Base-by-base conservation (phyloP, 164 flowering plant species). In the Echeveria elegans region DNA sequence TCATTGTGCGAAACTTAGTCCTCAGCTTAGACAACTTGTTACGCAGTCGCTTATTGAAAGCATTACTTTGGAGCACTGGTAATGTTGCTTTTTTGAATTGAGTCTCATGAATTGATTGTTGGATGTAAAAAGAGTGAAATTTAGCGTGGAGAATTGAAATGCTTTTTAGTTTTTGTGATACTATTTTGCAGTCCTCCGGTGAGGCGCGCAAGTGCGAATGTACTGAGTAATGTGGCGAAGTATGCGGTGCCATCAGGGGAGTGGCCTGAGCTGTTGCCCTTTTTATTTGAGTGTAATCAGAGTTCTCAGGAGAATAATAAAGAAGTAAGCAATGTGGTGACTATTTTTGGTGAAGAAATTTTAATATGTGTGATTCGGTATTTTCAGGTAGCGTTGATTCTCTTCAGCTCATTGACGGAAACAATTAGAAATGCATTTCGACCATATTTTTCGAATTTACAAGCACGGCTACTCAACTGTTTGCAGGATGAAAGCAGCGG, bases 321-420 rank as follows among this genome's bases (percentile, higher is more conserved):
- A 64, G 98, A 93, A 77, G 98, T 93, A 75, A 73, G 82, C 12
- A 38, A 8, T 8, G 41, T 38, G 8, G 41, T 53, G 59, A 21
- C 8, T 53, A n/a, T n/a, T n/a, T n/a, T n/a, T n/a, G n/a, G n/a
- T n/a, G n/a, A n/a, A n/a, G n/a, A n/a, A n/a, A n/a, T n/a, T n/a
- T n/a, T n/a, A n/a, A n/a, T n/a, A n/a, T n/a, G 45, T 12, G 16
- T 34, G 9, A 18, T 15, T 7, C 0, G 50, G 56, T 61, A 71
- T 69, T 74, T 23, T 66, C 61, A 93, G 98, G 95, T 90, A 76
- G 94, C 92, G 31, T 77, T 93, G 82, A 87, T 93, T 72, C 88
- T 93, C 58, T 93, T 93, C 83, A 90, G 97, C 82, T 90, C 98
- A 19, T 83, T 93, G 71, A 90, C 96, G 19, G 98, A 93, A 81